Evolutionary conservation across 1,284 basidiomycete species (phyloP).

Genomic region (Cutaneotrichosporon cyanovorans): DNA sequence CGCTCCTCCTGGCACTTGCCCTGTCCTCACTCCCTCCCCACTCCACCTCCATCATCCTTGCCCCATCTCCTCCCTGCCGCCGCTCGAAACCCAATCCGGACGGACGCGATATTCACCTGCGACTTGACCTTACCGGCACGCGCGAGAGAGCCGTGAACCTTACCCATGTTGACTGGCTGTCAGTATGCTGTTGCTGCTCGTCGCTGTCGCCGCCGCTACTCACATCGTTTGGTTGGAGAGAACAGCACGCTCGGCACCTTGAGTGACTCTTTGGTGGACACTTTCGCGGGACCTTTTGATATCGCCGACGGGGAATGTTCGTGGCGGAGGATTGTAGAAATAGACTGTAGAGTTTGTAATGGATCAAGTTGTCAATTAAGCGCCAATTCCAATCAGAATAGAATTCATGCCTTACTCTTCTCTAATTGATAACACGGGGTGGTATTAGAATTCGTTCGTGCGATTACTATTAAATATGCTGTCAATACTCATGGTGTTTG

Average conservation of each 20-base stretch:
- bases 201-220: conserved; percentile 4
- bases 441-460: no score
- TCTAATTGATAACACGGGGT: no score
- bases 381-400: no score
- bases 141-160: conserved; percentile 98
- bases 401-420: no score
- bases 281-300: background rate
- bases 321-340: background rate
- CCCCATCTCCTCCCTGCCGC: conserved; percentile 1
- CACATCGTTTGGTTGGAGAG: conserved; percentile 10
- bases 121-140: conserved; percentile 99
- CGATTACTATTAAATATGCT: no score
- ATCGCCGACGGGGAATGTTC: background rate
- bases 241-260: background rate
- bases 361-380: no score
- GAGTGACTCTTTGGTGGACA: background rate
- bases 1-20: background rate
- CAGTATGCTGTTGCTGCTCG: background rate
- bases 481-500: no score
- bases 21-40: background rate
- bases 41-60: background rate
- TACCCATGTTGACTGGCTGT: conserved; percentile 48
- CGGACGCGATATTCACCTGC: conserved; percentile 50
- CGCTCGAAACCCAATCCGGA: background rate
- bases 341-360: no score